phyloP scores from a whole-genome alignment of 768 basidiomycete genomes.

The Erythrobasidium yunnanense region DNA sequence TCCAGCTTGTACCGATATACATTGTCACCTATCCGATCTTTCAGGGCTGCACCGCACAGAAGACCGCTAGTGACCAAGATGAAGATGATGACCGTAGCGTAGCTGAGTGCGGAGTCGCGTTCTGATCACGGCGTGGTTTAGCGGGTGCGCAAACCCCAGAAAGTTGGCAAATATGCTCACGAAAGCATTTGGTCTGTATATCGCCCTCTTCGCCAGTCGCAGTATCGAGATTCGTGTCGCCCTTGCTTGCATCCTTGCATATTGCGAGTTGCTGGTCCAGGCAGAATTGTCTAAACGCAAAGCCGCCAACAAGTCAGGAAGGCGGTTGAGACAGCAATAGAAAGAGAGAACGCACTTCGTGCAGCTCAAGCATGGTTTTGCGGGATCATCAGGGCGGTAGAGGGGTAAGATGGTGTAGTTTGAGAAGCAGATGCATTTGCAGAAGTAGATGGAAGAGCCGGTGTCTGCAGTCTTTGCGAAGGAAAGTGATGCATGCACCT shows the following conservation, averaged over 20 bases:
- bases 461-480: conserved; percentile 12
- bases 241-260: conserved; percentile 39
- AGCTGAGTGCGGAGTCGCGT: conserved; percentile 37
- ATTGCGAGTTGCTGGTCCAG: conserved; percentile 44
- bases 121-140: too few species aligned
- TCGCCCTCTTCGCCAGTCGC: conserved; percentile 45
- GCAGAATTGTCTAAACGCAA: conserved; percentile 41
- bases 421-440: conserved; percentile 43
- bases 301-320: background rate
- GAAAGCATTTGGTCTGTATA: conserved; percentile 45
- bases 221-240: conserved; percentile 43
- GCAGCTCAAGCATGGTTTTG: conserved; percentile 44
- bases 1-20: background rate
- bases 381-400: conserved; percentile 42
- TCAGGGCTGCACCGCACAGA: conserved; percentile 32
- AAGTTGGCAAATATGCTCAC: conserved; percentile 37
- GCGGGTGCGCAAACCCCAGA: background rate
- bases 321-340: background rate
- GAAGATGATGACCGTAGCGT: conserved; percentile 36
- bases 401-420: conserved; percentile 44
- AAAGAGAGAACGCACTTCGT: conserved; percentile 33
- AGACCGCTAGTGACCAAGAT: conserved; percentile 33
- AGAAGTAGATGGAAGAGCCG: conserved; percentile 28
- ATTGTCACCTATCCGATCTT: conserved; percentile 31
- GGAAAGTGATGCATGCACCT: background rate